These are phyloP conservation scores for Serendipita indica DNA, from an alignment of 768 basidiomycete genomes.

Conservation along the genomic window DNA sequence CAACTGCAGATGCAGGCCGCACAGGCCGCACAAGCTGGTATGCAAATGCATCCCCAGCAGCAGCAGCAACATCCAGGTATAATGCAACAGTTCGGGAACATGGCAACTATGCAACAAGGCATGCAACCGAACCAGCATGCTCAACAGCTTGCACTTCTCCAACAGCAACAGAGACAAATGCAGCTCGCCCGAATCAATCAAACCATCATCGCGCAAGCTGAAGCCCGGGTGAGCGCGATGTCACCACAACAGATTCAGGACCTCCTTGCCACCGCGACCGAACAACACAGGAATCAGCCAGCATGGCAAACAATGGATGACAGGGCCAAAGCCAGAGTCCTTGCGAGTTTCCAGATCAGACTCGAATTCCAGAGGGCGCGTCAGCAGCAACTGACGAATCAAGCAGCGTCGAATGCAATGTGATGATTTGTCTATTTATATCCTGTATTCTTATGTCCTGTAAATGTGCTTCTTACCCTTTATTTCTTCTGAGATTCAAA, in stretches of 20 bases:
- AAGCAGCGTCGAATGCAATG: neutral
- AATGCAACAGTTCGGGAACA: neutral
- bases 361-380: neutral
- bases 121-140: neutral
- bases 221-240: neutral
- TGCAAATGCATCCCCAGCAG: constrained; percentile 3
- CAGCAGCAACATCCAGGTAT: constrained; percentile 12
- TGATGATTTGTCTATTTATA: neutral
- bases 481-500: too few species aligned
- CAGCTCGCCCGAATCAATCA: neutral
- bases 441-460: neutral
- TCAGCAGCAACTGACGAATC: neutral
- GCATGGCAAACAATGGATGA: neutral
- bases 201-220: neutral
- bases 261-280: neutral
- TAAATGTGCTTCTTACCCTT: neutral
- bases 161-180: neutral
- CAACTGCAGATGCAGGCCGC: constrained; percentile 14
- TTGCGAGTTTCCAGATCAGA: neutral
- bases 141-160: neutral
- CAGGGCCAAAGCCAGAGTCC: neutral
- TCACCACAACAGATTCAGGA: neutral
- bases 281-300: neutral
- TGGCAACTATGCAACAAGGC: constrained; percentile 4
- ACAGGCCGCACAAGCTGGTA: neutral